Conservation (phyloP, 352 stramenopile genomes). For the Phytopythium sindhum region DNA sequence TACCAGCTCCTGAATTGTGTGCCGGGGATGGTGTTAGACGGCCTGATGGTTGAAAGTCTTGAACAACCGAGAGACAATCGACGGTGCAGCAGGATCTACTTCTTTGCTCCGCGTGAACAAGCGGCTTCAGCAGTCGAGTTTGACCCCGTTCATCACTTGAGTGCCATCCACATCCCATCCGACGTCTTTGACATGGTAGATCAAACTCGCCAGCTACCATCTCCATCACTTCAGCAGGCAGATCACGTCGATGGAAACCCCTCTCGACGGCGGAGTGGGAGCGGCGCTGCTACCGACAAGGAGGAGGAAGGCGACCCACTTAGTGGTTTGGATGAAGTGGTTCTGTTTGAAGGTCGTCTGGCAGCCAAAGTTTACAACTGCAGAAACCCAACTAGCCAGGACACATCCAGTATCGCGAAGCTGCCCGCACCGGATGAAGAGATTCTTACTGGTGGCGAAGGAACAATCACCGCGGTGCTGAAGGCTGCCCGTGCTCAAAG, state of each 20-base stretch:
- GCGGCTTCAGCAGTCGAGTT: slow-evolving; percentile 11
- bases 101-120: slow-evolving; percentile 22
- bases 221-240: neutral
- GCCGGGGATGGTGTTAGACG: too few species aligned
- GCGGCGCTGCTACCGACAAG: neutral
- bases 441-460: neutral
- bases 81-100: slow-evolving; percentile 16
- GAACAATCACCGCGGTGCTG: neutral
- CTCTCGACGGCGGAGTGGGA: neutral
- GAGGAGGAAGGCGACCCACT: neutral
- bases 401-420: neutral
- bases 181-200: slow-evolving; percentile 11
- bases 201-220: neutral
- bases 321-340: neutral
- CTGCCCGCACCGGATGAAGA: neutral
- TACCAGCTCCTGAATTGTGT: slow-evolving; percentile 17
- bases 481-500: neutral
- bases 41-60: too few species aligned
- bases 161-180: slow-evolving; percentile 26
- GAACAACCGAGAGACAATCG: neutral
- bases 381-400: neutral
- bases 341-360: neutral
- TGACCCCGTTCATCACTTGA: slow-evolving; percentile 28
- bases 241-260: neutral
- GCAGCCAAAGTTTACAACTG: neutral